phyloP scores from a whole-genome alignment of 306 rosid genomes.

The Cicer arietinum region DNA sequence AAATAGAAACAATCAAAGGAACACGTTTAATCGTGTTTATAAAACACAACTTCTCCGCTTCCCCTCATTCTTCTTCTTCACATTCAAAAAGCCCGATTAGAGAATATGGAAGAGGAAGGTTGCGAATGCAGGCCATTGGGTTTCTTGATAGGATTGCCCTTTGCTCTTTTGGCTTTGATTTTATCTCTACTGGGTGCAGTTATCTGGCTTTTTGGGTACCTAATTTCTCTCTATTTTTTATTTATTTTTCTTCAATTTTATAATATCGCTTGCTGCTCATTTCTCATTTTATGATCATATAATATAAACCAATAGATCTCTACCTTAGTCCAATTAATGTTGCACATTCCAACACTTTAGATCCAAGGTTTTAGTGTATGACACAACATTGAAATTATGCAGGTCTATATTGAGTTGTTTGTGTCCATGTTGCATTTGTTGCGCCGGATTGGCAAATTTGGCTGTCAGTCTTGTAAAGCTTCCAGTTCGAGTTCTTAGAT shows the following conservation, averaged over 20 bases:
- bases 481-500: slow-evolving; percentile 61
- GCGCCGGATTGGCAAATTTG: slow-evolving; percentile 67
- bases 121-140: slow-evolving; percentile 90
- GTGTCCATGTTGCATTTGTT: slow-evolving; percentile 88
- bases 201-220: slow-evolving; percentile 76
- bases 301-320: not conserved
- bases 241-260: not conserved
- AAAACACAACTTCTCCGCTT: slow-evolving; percentile 21
- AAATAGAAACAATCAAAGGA: slow-evolving; percentile 28
- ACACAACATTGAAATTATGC: slow-evolving; percentile 26
- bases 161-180: slow-evolving; percentile 69
- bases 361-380: too few species aligned
- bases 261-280: not conserved
- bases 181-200: slow-evolving; percentile 73
- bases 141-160: slow-evolving; percentile 83
- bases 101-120: slow-evolving; percentile 52
- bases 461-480: slow-evolving; percentile 77
- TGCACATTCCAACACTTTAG: not conserved
- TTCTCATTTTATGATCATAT: not conserved
- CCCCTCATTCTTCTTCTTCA: not conserved
- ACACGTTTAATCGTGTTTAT: slow-evolving; percentile 37
- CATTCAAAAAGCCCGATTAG: not conserved
- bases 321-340: not conserved
- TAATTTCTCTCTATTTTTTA: not conserved
- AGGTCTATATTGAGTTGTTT: slow-evolving; percentile 76